Conservation (phyloP, 139 green algal species). For the Tetradesmus lagerheimii region DNA sequence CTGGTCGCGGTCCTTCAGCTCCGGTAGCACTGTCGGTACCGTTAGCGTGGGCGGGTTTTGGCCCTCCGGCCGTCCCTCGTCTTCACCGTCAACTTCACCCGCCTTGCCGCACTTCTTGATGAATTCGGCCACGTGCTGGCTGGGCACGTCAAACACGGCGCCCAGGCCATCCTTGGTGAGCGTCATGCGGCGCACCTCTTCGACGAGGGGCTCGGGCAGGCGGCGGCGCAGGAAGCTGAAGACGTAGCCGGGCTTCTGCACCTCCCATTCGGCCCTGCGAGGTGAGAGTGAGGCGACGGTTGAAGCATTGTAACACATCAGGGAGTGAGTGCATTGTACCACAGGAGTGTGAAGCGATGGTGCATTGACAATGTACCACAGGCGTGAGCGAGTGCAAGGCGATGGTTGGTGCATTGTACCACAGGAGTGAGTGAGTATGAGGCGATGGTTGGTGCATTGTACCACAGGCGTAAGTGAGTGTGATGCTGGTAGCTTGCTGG, state of each 20-base stretch:
- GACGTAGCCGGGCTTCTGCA: constrained; percentile 72
- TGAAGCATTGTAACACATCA: too few relatives aligned
- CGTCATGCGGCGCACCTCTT: constrained; percentile 88
- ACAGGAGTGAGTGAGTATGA: too few relatives aligned
- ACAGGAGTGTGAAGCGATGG: too few relatives aligned
- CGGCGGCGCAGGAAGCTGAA: constrained; percentile 78
- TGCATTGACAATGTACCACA: too few relatives aligned
- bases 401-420: too few relatives aligned
- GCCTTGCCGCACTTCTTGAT: constrained; percentile 60
- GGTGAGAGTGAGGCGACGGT: background rate
- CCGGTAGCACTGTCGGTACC: constrained; percentile 67
- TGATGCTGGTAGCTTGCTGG: too few relatives aligned
- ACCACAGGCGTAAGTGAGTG: too few relatives aligned
- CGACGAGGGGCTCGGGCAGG: constrained; percentile 68
- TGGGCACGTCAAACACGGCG: constrained; percentile 95
- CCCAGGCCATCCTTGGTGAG: constrained; percentile 84
- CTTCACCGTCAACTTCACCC: background rate
- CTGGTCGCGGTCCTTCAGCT: constrained; percentile 67
- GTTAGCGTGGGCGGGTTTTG: constrained; percentile 46
- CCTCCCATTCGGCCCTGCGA: constrained; percentile 40
- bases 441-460: too few relatives aligned
- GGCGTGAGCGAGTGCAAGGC: too few relatives aligned
- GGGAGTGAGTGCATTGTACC: too few relatives aligned
- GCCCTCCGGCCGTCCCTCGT: constrained; percentile 25
- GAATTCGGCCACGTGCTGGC: constrained; percentile 64